Conservation (phyloP, 805 yeast species). For the Teunomyces barrocoloradensis region DNA sequence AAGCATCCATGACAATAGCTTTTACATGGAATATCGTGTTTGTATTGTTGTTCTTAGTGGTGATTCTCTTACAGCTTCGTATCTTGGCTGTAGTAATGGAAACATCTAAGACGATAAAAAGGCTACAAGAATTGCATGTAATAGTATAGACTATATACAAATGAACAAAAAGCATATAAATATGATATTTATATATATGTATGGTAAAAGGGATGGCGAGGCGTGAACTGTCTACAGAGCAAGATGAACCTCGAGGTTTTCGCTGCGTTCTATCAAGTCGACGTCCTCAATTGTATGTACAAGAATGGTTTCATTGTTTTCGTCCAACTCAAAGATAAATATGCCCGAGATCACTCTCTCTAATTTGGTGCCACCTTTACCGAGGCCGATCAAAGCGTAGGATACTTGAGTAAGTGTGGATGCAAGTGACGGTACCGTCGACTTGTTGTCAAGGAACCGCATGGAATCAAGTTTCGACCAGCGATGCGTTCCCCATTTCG, state of each 20-base stretch:
- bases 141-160: constrained; percentile 1
- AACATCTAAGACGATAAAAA: neutral
- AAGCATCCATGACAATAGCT: neutral
- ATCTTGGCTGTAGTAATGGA: neutral
- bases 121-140: neutral
- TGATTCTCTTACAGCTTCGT: neutral
- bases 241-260: constrained; percentile 18
- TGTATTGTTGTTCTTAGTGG: neutral
- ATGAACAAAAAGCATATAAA: neutral
- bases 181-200: neutral
- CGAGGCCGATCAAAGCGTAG: constrained; percentile 33
- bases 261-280: constrained; percentile 50
- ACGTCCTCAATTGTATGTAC: constrained; percentile 70
- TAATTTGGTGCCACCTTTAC: constrained; percentile 21
- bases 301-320: constrained; percentile 49
- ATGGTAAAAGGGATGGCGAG: neutral
- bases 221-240: neutral
- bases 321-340: constrained; percentile 63
- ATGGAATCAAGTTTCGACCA: constrained; percentile 37
- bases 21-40: neutral
- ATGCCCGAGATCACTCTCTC: constrained; percentile 52
- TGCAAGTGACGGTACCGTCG: constrained; percentile 18
- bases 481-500: constrained; percentile 38
- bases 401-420: constrained; percentile 28
- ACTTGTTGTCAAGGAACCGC: constrained; percentile 11